Evolutionary conservation across 306 rosid species (phyloP).

Genomic region (Alnus glutinosa): DNA sequence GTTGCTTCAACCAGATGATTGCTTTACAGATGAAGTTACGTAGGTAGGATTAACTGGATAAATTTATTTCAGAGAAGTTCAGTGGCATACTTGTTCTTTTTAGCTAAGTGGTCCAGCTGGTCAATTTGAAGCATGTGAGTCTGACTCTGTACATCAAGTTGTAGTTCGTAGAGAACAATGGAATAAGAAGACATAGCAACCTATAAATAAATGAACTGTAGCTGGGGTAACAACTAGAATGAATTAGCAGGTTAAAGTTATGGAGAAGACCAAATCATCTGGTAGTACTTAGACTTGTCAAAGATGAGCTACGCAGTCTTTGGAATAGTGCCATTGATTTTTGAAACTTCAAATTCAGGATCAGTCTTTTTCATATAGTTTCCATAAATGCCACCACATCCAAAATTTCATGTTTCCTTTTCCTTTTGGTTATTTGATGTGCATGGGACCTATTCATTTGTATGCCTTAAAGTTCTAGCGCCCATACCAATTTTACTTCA

Average conservation of each 20-base stretch:
- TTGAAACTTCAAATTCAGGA: not conserved
- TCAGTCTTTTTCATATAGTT: not conserved
- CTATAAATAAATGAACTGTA: not conserved
- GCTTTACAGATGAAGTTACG: not conserved
- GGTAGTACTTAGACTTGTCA: not conserved
- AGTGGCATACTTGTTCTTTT: too few species aligned
- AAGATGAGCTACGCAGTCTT: not conserved
- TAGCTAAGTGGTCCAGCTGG: too few species aligned
- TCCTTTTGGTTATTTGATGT: not conserved
- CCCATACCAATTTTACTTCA: not conserved
- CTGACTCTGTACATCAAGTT: too few species aligned
- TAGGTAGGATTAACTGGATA: not conserved
- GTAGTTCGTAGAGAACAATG: too few species aligned
- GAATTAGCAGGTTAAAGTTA: not conserved
- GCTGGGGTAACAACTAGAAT: too few species aligned
- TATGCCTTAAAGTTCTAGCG: not conserved
- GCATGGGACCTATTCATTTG: not conserved
- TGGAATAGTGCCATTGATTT: not conserved
- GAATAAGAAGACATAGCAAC: not conserved
- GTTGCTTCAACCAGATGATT: slow-evolving; percentile 1
- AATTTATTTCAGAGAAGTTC: not conserved
- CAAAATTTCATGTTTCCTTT: not conserved
- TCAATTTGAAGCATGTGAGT: too few species aligned
- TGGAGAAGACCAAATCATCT: not conserved
- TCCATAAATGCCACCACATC: not conserved